These are phyloP conservation scores for Theileria orientalis DNA, from an alignment of 169 alveolate species.

Conservation along the genomic window DNA sequence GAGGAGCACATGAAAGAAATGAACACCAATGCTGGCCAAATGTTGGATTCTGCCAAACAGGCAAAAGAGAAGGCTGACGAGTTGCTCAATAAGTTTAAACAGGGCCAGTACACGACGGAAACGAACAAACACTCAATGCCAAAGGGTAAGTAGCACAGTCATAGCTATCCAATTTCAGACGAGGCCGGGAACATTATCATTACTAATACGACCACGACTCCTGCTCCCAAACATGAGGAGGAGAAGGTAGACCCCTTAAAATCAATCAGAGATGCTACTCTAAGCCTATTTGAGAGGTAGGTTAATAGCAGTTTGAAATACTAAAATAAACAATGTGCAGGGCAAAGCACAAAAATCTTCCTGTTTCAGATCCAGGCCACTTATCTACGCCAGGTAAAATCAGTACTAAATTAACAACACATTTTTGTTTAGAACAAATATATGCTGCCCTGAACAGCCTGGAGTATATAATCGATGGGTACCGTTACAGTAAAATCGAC, in stretches of 20 bases:
- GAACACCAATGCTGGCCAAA: conserved; percentile 14
- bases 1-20: conserved; percentile 40
- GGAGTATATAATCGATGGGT: conserved; percentile 58
- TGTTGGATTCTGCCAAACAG: conserved; percentile 21
- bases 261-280: conserved; percentile 45
- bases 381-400: conserved; percentile 37
- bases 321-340: conserved; percentile 15
- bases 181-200: conserved; percentile 57
- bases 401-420: background rate
- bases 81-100: conserved; percentile 2
- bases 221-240: conserved; percentile 4
- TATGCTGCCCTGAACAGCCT: conserved; percentile 49
- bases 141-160: background rate
- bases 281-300: conserved; percentile 53
- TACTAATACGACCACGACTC: conserved; percentile 37
- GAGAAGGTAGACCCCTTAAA: conserved; percentile 49
- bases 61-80: conserved; percentile 20
- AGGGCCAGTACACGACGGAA: background rate
- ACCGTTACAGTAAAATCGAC: conserved; percentile 41
- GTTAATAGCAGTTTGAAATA: background rate
- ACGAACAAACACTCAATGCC: conserved; percentile 28
- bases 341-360: conserved; percentile 56
- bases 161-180: background rate
- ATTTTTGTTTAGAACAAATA: conserved; percentile 37
- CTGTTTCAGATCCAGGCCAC: conserved; percentile 57